A percentile compares a stretch with the other conserved stretches of the same genome.
phyloP scores from a whole-genome alignment of 208 protist species.

The Strigomonas culicis region DNA sequence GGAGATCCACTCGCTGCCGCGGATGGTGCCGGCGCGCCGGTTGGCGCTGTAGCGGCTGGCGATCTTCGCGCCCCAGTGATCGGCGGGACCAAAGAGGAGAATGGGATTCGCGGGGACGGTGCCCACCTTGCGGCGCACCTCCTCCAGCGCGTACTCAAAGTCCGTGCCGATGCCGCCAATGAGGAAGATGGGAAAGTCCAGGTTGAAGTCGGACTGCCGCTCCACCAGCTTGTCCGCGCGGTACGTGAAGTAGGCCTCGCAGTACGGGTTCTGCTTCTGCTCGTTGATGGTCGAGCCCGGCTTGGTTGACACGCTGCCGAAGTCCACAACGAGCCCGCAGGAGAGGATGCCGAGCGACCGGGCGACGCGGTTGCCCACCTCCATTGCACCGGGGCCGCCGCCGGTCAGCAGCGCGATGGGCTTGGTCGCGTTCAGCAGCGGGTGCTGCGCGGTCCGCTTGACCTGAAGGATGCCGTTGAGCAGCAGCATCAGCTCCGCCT shows the following conservation, averaged over 20 bases:
- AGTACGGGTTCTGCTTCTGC: conserved; percentile 88
- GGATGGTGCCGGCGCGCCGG: conserved; percentile 77
- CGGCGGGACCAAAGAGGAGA: conserved; percentile 79
- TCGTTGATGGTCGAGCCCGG: conserved; percentile 91
- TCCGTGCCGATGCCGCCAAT: conserved; percentile 91
- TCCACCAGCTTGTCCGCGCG: conserved; percentile 90
- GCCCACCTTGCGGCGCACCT: conserved; percentile 92
- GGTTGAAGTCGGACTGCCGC: conserved; percentile 92
- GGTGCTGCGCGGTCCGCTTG: conserved; percentile 54
- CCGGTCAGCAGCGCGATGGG: conserved; percentile 88
- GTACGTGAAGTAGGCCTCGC: conserved; percentile 92
- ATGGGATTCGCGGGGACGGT: conserved; percentile 79
- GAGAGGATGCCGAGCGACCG: conserved; percentile 88
- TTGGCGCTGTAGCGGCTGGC: conserved; percentile 76
- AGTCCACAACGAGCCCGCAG: conserved; percentile 90
- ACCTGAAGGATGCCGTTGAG: conserved; percentile 82
- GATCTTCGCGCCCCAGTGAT: conserved; percentile 83
- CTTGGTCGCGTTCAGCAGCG: conserved; percentile 70
- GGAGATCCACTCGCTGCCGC: conserved; percentile 91
- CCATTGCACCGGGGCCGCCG: conserved; percentile 92
- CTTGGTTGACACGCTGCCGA: conserved; percentile 75
- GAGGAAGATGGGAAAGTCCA: conserved; percentile 93
- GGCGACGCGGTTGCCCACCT: conserved; percentile 92
- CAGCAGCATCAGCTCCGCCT: conserved; percentile 82
- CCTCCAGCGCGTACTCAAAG: conserved; percentile 93